Base-by-base conservation (phyloP, 2,329 filamentous ascomycete species). In the Gaeumannomyces sp. region DNA sequence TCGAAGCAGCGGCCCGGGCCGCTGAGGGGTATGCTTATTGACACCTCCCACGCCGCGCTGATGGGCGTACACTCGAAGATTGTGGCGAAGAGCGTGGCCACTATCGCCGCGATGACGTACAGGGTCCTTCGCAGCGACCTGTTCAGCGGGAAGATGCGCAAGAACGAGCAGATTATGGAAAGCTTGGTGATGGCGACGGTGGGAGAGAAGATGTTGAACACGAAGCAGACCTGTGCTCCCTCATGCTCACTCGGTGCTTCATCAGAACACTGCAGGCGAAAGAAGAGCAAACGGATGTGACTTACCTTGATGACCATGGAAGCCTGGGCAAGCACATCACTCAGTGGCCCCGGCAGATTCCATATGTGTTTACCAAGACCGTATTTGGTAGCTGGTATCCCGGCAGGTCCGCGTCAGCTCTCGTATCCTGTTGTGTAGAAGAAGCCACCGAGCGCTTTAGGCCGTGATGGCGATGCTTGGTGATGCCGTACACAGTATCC, bases 171-270 rank as follows among this genome's bases (percentile, higher is more conserved):
- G 45, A 73, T 61, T 61, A 74, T 71, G n/a, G 71, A 73, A n/a
- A 73, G 63, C 59, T 74, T 73, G 59, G 71, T 72, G 8, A 72
- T 69, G 50, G 69, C 67, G 8, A 70, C 70, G 59, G 83, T 86
- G 68, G 85, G 83, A 64, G 82, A 77, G 71, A 84, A 82, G 5
- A 75, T 80, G 10, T 77, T 75, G 66, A 85, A 85, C n/a, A 86
- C 83, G 67, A 84, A 84, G 31, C 78, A 80, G 2, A 70, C 64
- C 68, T 72, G 61, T 35, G 11, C 11, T 13, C 8, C 7, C 31
- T 31, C 31, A 7, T 11, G 6, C 31, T 31, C 31, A 22, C 50
- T 31, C 19, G 29, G 19, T 65, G 10, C 11, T 13, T 13, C 11
- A 35, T 35, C 33, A 35, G 38, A 65, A 38, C 45, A 27, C 53